These are phyloP conservation scores for Tolypocladium nubicola DNA, from an alignment of 2,329 filamentous ascomycete species.

Conservation along the genomic window DNA sequence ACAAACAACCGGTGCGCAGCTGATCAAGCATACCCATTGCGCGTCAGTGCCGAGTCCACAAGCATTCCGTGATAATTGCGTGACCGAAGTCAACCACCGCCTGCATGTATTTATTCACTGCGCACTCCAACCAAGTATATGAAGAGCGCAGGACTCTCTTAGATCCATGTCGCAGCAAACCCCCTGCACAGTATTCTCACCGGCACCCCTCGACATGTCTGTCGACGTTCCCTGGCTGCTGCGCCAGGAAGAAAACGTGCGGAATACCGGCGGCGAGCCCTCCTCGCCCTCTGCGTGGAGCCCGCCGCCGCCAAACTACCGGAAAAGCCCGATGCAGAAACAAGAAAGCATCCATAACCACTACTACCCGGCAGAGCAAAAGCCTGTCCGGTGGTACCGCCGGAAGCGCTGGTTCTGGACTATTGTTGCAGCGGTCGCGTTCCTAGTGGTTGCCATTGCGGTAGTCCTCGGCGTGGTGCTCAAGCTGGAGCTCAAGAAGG, in stretches of 20 bases:
- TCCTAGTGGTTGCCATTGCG: conserved; percentile 2
- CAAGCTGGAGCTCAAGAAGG: conserved; percentile 1
- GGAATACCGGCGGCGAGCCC: not conserved
- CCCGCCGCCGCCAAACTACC: not conserved
- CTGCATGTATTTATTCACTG: not conserved
- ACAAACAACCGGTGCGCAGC: not conserved
- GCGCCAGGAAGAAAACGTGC: not conserved
- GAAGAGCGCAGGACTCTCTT: not conserved
- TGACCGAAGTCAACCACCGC: not conserved
- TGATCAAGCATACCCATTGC: not conserved
- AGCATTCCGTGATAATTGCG: not conserved
- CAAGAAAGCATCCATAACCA: conserved; percentile 8
- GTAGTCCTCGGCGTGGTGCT: conserved; percentile 9
- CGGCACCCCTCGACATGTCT: not conserved
- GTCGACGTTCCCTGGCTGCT: not conserved
- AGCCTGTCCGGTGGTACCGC: conserved; percentile 7
- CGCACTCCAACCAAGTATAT: not conserved
- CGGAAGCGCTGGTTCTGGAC: conserved; percentile 5
- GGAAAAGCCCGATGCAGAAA: not conserved
- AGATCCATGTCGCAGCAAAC: too few species aligned
- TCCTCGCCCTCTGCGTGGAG: not conserved
- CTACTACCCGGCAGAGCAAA: conserved; percentile 3
- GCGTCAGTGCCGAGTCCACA: not conserved
- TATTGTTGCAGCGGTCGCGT: not conserved
- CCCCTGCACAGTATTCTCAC: not conserved